Conservation (phyloP, 495 filamentous ascomycete species). For the Pyrenopolyporus hunteri region DNA sequence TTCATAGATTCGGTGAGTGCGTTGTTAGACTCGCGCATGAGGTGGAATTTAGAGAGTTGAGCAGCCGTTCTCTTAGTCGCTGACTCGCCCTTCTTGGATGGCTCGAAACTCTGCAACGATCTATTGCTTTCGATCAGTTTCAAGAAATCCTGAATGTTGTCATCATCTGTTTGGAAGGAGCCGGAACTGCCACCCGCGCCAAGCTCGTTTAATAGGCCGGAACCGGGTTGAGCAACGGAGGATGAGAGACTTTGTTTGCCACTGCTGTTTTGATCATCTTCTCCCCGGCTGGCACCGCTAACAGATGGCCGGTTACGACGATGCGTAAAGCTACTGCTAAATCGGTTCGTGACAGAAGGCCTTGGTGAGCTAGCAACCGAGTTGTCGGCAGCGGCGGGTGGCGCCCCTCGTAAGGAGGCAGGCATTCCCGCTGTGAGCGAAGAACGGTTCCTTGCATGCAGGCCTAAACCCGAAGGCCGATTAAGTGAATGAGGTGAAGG, state of each 20-base stretch:
- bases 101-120: slow-evolving; percentile 73
- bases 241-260: slow-evolving; percentile 85
- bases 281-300: slow-evolving; percentile 70
- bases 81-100: slow-evolving; percentile 61
- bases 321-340: slow-evolving; percentile 70
- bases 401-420: slow-evolving; percentile 63
- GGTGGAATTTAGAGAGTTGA: slow-evolving; percentile 76
- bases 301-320: slow-evolving; percentile 77
- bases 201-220: slow-evolving; percentile 76
- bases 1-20: slow-evolving; percentile 87
- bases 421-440: slow-evolving; percentile 69
- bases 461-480: slow-evolving; percentile 56
- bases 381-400: slow-evolving; percentile 61
- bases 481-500: slow-evolving; percentile 67
- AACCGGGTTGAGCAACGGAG: slow-evolving; percentile 82
- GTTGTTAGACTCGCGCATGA: slow-evolving; percentile 85
- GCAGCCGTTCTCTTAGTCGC: slow-evolving; percentile 68
- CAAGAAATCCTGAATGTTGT: slow-evolving; percentile 90
- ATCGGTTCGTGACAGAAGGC: slow-evolving; percentile 81
- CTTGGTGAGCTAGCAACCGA: slow-evolving; percentile 72
- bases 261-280: slow-evolving; percentile 86
- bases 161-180: slow-evolving; percentile 83
- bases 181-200: slow-evolving; percentile 75
- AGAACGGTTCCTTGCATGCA: slow-evolving; percentile 70
- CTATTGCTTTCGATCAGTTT: slow-evolving; percentile 83